Conservation (phyloP, 352 stramenopile species). For the Phytophthora syringae region DNA sequence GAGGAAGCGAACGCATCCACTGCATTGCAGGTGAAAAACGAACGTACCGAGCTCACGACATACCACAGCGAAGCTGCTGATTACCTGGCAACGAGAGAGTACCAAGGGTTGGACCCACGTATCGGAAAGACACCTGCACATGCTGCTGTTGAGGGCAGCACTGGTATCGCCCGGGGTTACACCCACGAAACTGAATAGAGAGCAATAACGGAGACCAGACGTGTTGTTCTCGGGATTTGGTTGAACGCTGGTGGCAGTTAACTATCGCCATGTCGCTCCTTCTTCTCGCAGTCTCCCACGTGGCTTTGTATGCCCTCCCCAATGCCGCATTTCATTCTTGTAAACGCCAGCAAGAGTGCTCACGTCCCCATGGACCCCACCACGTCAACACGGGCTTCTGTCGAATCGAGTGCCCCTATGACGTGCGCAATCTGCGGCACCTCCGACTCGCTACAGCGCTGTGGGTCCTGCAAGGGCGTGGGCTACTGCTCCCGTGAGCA, state of each 20-base stretch:
- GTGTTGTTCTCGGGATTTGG: background rate
- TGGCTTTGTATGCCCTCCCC: too few relatives aligned
- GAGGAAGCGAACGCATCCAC: conserved; percentile 41
- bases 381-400: too few relatives aligned
- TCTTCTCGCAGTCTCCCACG: too few relatives aligned
- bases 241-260: too few relatives aligned
- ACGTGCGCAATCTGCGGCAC: conserved; percentile 13
- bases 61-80: conserved; percentile 81
- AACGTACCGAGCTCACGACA: conserved; percentile 55
- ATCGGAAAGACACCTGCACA: conserved; percentile 84
- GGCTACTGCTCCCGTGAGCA: conserved; percentile 22
- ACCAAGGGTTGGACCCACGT: conserved; percentile 79
- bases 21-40: conserved; percentile 63
- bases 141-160: conserved; percentile 73
- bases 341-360: too few relatives aligned
- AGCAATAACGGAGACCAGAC: conserved; percentile 10
- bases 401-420: too few relatives aligned
- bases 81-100: conserved; percentile 75
- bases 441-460: conserved; percentile 14
- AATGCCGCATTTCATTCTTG: too few relatives aligned
- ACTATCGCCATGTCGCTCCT: too few relatives aligned
- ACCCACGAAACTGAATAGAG: conserved; percentile 60
- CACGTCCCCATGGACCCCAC: background rate
- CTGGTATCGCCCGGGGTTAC: conserved; percentile 82
- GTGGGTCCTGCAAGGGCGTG: conserved; percentile 19